phyloP scores from a whole-genome alignment of 2,329 filamentous ascomycete species.

The Phyllachora maydis region DNA sequence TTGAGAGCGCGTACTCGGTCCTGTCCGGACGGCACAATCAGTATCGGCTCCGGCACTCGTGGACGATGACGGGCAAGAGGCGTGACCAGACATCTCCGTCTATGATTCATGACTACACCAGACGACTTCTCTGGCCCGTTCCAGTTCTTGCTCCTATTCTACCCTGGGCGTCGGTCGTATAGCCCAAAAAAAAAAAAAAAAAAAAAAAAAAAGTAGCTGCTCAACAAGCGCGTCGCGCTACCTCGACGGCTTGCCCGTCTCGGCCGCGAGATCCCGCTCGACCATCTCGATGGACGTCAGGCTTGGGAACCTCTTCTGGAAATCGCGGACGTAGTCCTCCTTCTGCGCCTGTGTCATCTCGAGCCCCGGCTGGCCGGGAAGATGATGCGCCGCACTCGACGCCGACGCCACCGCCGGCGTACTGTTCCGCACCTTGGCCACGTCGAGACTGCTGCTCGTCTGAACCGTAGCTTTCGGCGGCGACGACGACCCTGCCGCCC shows the following conservation, averaged over 20 bases:
- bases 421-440: conserved; percentile 7
- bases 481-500: conserved; percentile 18
- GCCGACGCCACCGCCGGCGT: conserved; percentile 17
- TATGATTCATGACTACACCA: too few species aligned
- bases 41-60: conserved; percentile 36
- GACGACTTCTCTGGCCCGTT: too few species aligned
- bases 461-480: conserved; percentile 18
- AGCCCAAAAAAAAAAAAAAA: too few species aligned
- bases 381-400: too few species aligned
- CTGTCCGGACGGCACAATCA: conserved; percentile 42
- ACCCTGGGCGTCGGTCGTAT: too few species aligned
- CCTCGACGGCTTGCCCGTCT: conserved; percentile 7
- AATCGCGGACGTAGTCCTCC: conserved; percentile 47
- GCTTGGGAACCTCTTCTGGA: conserved; percentile 74
- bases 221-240: too few species aligned
- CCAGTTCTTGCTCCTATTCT: too few species aligned
- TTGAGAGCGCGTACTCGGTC: conserved; percentile 44
- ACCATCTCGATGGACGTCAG: conserved; percentile 73
- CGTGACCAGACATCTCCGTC: too few species aligned
- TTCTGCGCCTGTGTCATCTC: conserved; percentile 36
- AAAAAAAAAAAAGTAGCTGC: too few species aligned
- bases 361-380: conserved; percentile 25
- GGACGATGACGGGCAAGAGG: too few species aligned
- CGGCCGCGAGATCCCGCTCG: conserved; percentile 38
- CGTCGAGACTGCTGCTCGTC: conserved; percentile 5